Evolutionary conservation across 768 basidiomycete species (phyloP).

Genomic region (Russula compacta): DNA sequence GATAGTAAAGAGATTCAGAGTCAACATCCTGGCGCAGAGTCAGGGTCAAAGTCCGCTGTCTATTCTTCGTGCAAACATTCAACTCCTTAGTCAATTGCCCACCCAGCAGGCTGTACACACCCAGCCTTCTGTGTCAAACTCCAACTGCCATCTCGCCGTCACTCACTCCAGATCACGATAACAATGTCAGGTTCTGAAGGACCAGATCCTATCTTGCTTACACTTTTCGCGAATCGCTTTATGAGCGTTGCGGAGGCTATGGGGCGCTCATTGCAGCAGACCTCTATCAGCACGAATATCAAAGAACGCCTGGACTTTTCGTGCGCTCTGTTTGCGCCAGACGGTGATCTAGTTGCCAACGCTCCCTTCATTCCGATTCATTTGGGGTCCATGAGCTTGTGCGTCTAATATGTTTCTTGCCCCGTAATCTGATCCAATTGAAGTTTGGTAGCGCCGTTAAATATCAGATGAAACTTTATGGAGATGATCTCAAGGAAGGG

Average conservation of each 20-base stretch:
- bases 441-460: constrained; percentile 54
- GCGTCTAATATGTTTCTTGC: constrained; percentile 25
- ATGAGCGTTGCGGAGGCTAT: constrained; percentile 98
- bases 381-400: constrained; percentile 88
- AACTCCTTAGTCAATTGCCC: not conserved
- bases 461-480: constrained; percentile 78
- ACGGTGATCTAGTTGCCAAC: constrained; percentile 90
- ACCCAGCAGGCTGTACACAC: not conserved
- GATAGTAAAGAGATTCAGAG: too few relatives aligned
- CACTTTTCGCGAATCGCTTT: constrained; percentile 91
- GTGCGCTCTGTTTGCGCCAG: constrained; percentile 91
- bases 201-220: constrained; percentile 80
- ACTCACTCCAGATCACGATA: not conserved
- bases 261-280: constrained; percentile 85
- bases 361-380: constrained; percentile 88
- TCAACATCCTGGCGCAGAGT: not conserved
- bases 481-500: constrained; percentile 66
- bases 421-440: not conserved
- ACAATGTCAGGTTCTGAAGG: constrained; percentile 23
- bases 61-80: not conserved
- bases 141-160: not conserved
- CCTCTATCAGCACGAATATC: constrained; percentile 89
- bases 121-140: not conserved
- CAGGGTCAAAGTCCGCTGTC: too few relatives aligned
- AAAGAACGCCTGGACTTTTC: constrained; percentile 94